phyloP scores from a whole-genome alignment of 306 rosid species.

The Malus sylvestris region DNA sequence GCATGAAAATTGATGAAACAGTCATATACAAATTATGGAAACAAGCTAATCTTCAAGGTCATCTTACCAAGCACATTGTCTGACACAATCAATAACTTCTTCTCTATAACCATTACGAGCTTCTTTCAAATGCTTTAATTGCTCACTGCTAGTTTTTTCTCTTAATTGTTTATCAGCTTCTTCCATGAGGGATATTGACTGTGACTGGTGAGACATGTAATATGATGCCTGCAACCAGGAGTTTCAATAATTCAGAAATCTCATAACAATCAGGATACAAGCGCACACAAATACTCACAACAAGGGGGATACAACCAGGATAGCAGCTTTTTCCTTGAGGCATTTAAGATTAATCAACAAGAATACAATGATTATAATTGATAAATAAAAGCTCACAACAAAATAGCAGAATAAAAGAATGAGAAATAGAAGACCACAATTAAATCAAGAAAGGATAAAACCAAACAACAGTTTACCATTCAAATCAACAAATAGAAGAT shows the following conservation, averaged over 20 bases:
- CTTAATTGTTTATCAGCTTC: conserved; percentile 87
- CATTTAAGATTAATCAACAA: background rate
- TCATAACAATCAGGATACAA: background rate
- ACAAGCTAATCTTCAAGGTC: conserved; percentile 10
- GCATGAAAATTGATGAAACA: background rate
- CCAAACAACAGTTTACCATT: background rate
- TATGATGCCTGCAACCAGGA: conserved; percentile 62
- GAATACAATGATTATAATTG: background rate
- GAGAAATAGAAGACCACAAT: background rate
- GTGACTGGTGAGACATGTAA: conserved; percentile 73
- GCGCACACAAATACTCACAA: background rate
- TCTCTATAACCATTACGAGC: conserved; percentile 71
- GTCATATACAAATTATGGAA: conserved; percentile 1
- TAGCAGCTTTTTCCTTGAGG: background rate
- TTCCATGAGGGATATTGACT: conserved; percentile 56
- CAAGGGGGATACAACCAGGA: no score
- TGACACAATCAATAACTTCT: conserved; percentile 62
- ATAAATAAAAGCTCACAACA: background rate
- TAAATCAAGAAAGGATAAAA: background rate
- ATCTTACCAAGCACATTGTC: conserved; percentile 69
- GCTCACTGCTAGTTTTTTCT: conserved; percentile 52
- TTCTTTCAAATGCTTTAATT: conserved; percentile 73
- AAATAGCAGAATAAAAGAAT: background rate
- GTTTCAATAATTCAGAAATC: conserved; percentile 10
- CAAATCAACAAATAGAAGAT: background rate